Conservation (phyloP, 78 protist species). For the Corallochytrium limacisporum region DNA sequence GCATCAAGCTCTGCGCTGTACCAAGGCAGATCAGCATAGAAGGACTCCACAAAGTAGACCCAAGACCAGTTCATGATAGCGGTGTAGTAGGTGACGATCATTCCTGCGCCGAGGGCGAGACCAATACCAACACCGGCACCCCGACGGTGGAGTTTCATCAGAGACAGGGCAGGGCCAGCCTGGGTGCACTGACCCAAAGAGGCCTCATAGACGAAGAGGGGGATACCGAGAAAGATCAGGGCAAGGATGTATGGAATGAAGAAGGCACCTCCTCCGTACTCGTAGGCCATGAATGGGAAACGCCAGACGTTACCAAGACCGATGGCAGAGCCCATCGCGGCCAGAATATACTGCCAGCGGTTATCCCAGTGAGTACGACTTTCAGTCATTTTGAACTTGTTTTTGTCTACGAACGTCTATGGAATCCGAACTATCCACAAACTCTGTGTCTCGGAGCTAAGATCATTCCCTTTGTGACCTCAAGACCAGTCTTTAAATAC, state of each 20-base stretch:
- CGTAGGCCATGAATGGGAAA: conserved; percentile 22
- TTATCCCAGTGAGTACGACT: no score
- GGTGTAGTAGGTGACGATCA: background rate
- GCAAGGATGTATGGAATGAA: background rate
- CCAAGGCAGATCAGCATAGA: background rate
- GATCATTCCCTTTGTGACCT: no score
- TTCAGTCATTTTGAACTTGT: no score
- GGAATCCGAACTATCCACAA: no score
- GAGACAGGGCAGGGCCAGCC: no score
- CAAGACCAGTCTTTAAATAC: no score
- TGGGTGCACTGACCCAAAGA: no score
- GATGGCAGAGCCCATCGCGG: conserved; percentile 26
- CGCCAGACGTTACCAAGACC: conserved; percentile 45
- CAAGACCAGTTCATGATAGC: background rate
- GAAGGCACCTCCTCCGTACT: conserved; percentile 10
- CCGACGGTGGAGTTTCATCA: no score
- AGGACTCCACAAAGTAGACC: background rate
- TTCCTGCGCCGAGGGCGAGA: background rate
- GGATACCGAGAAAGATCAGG: background rate
- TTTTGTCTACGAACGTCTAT: no score
- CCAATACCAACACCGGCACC: background rate
- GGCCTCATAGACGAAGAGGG: no score
- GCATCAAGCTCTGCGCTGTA: background rate
- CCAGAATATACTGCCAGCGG: background rate
- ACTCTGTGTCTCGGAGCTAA: no score